phyloP scores from a whole-genome alignment of 1,284 basidiomycete genomes.

The Kwoniella shivajii region DNA sequence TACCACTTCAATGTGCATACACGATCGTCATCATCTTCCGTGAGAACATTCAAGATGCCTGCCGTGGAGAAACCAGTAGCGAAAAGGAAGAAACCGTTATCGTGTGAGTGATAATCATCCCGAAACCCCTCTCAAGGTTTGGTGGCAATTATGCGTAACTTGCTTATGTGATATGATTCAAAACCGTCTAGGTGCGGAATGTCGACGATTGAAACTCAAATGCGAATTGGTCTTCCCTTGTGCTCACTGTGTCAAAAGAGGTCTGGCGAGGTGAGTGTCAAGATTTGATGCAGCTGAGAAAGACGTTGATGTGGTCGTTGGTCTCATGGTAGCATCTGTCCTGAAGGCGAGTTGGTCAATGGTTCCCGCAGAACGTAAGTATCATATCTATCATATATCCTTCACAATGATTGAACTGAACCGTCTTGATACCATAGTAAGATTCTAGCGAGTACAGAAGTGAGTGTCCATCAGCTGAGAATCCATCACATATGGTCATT shows the following conservation, averaged over 20 bases:
- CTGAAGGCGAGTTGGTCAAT: constrained; percentile 14
- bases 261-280: constrained; percentile 8
- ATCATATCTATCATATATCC: not conserved
- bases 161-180: not conserved
- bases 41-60: not conserved
- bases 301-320: constrained; percentile 13
- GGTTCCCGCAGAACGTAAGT: constrained; percentile 24
- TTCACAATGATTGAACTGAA: not conserved
- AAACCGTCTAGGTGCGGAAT: constrained; percentile 24
- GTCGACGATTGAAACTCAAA: constrained; percentile 27
- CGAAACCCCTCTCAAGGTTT: not conserved
- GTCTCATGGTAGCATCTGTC: constrained; percentile 18
- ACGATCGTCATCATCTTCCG: too few relatives aligned
- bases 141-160: not conserved
- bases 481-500: not conserved
- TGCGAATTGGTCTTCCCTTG: constrained; percentile 17
- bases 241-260: constrained; percentile 13
- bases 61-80: not conserved
- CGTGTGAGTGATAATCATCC: not conserved
- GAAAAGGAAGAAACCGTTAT: constrained; percentile 12
- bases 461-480: constrained; percentile 1
- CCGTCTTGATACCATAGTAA: not conserved
- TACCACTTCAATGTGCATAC: too few relatives aligned
- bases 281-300: not conserved
- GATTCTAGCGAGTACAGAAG: constrained; percentile 18